Percentiles rank a stretch among this genome's conserved stretches.
These are phyloP conservation scores for Beauveria australis DNA, from an alignment of 2,329 filamentous ascomycete species.

Conservation along the genomic window DNA sequence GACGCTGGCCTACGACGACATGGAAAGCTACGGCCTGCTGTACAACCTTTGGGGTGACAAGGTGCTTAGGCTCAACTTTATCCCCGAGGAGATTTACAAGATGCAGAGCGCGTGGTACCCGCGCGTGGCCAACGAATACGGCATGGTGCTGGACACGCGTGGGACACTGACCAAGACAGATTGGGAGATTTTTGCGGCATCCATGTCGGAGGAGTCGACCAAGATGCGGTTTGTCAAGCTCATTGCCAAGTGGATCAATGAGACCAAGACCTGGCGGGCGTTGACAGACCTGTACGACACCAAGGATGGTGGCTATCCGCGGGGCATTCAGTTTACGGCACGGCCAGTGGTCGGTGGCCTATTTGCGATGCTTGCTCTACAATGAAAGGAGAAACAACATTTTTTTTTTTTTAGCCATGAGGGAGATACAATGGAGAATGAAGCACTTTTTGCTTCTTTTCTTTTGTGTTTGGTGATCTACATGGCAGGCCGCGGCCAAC, in stretches of 20 bases:
- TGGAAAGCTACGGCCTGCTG: slow-evolving; percentile 40
- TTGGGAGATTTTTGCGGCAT: slow-evolving; percentile 82
- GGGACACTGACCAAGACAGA: slow-evolving; percentile 80
- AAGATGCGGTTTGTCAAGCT: slow-evolving; percentile 58
- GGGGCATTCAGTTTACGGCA: slow-evolving; percentile 62
- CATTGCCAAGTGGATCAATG: slow-evolving; percentile 66
- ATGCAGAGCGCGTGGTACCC: slow-evolving; percentile 73
- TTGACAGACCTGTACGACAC: slow-evolving; percentile 75
- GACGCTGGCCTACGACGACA: slow-evolving; percentile 69
- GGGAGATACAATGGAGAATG: neutral
- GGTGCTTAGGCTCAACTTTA: slow-evolving; percentile 67
- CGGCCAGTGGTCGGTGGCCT: slow-evolving; percentile 73
- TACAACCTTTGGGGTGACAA: slow-evolving; percentile 81
- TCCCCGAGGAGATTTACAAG: slow-evolving; percentile 66
- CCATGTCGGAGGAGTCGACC: slow-evolving; percentile 55
- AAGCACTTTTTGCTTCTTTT: neutral
- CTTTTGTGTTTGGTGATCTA: neutral
- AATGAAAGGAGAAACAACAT: neutral
- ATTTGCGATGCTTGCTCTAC: slow-evolving; percentile 67
- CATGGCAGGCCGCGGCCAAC: neutral
- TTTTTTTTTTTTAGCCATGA: too few species aligned
- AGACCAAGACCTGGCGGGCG: slow-evolving; percentile 60
- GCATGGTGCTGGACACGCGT: slow-evolving; percentile 73
- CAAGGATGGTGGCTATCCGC: slow-evolving; percentile 56
- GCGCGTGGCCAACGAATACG: slow-evolving; percentile 63